phyloP scores from a whole-genome alignment of 495 filamentous ascomycete genomes.

The Talaromyces liani region DNA sequence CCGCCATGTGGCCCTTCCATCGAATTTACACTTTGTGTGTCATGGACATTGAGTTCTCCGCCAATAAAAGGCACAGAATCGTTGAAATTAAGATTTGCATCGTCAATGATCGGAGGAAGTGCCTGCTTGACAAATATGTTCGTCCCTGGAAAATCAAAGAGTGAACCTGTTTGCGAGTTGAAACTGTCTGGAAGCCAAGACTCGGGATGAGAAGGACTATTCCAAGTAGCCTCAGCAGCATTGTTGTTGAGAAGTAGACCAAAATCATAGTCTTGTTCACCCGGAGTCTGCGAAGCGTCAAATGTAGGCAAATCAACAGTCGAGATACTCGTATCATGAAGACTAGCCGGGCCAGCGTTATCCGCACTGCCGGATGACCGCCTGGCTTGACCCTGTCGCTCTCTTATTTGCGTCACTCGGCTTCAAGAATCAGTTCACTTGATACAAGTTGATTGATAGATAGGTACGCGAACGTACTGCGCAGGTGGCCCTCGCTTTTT shows the following conservation, averaged over 20 bases:
- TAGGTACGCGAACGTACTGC: slow-evolving; percentile 23
- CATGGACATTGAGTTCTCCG: background rate
- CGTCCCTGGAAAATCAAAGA: slow-evolving; percentile 32
- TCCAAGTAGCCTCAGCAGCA: slow-evolving; percentile 15
- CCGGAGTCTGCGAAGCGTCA: background rate
- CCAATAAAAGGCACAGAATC: background rate
- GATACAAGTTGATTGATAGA: background rate
- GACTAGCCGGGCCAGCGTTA: background rate
- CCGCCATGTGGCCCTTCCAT: background rate
- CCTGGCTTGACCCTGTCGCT: background rate
- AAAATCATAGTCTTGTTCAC: background rate
- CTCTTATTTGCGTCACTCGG: slow-evolving; percentile 30
- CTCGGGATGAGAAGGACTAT: slow-evolving; percentile 25
- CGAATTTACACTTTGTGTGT: background rate
- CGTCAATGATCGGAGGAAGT: slow-evolving; percentile 33
- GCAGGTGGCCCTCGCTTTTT: slow-evolving; percentile 36
- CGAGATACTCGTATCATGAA: background rate
- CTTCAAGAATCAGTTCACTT: slow-evolving; percentile 10
- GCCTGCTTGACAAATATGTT: slow-evolving; percentile 33
- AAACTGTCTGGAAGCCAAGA: slow-evolving; percentile 37
- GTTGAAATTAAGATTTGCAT: background rate
- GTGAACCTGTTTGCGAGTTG: slow-evolving; percentile 20
- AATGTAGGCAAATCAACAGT: background rate
- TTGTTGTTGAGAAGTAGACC: background rate
- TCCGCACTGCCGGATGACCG: background rate